phyloP scores from a whole-genome alignment of 164 flowering plant genomes.

The Liriodendron chinense region DNA sequence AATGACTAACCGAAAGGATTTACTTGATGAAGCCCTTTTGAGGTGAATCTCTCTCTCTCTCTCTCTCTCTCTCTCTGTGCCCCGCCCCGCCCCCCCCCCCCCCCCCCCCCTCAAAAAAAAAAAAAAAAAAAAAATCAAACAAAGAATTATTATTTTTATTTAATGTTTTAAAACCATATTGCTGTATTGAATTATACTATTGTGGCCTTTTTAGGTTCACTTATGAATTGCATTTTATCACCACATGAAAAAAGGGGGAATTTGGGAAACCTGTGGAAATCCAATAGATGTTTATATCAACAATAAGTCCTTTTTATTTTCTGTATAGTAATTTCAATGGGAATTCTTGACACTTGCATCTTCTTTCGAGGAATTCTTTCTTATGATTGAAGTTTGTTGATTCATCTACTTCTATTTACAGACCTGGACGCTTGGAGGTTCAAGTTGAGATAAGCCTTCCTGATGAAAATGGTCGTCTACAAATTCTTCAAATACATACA shows the following conservation, averaged over 20 bases:
- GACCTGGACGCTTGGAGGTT: conserved; percentile 81
- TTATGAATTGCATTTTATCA: neutral
- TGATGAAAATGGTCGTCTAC: conserved; percentile 91
- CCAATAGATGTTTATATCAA: neutral
- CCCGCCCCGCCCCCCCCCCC: too few relatives aligned
- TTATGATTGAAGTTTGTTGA: conserved; percentile 3
- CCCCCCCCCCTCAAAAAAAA: too few relatives aligned
- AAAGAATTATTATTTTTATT: too few relatives aligned
- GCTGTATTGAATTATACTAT: too few relatives aligned
- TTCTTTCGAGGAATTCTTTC: neutral
- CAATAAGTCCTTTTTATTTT: neutral
- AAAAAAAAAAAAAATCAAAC: too few relatives aligned
- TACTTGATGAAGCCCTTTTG: conserved; percentile 95
- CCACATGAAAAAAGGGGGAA: neutral
- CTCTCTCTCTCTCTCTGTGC: too few relatives aligned
- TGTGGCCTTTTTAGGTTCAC: too few relatives aligned
- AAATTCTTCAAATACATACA: conserved; percentile 94
- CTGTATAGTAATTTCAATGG: neutral
- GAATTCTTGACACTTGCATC: neutral
- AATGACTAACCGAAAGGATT: conserved; percentile 97
- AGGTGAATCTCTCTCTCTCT: conserved; percentile 42
- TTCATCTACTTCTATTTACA: conserved; percentile 20
- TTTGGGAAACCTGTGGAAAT: neutral
- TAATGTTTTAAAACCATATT: too few relatives aligned
- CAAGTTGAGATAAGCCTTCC: conserved; percentile 99